Evolutionary conservation across 2,329 filamentous ascomycete genomes (phyloP), one percentile per base, ranked within the genome.

Genomic region (Aspergillus persii): DNA sequence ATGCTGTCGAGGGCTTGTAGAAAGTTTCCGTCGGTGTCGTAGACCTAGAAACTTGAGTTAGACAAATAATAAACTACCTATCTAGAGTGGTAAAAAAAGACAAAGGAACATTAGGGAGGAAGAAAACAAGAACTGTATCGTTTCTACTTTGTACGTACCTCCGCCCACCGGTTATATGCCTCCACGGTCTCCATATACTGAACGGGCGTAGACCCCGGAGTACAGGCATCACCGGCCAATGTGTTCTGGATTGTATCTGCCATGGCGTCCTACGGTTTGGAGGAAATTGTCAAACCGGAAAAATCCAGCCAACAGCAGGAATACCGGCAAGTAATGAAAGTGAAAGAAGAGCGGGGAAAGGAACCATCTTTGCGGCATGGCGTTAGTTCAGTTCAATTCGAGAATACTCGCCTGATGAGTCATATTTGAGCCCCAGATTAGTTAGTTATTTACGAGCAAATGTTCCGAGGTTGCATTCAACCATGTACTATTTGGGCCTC

Each of bases 1-100:
- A 81, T 63, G 44, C 84, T 83, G 68, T 90, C 87, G 18, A 89
- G 79, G 1, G 81, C 80, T 74, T 89, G 86, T 1, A 90, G 78
- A 69, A 89, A 86, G 69, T 89, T 89, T 36, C 83, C 84, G 62
- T 89, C 86, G 30, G 79, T 83, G 72, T 89, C 87, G 74, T 89
- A 89, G 48, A 86, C 76, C 60, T 78, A 63, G 39, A 3, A 6
- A n/a, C 31, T 48, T 23, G 8, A 23, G 8, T 39, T 54, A 26
- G 8, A n/a, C 8, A 7, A 2, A 2, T n/a, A n/a, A n/a, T 41
- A 41, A 6, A n/a, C 36, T 7, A 41, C 7, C 30, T 41, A 47
- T 47, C 15, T 27, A 12, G 5, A 12, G 36, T 48, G 12, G 18
- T 23, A 23, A 23, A 23, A 23, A 23, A 23, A 23, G 18, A 23